phyloP scores from a whole-genome alignment of 352 stramenopile species.

The Phytopythium chamaehyphon region DNA sequence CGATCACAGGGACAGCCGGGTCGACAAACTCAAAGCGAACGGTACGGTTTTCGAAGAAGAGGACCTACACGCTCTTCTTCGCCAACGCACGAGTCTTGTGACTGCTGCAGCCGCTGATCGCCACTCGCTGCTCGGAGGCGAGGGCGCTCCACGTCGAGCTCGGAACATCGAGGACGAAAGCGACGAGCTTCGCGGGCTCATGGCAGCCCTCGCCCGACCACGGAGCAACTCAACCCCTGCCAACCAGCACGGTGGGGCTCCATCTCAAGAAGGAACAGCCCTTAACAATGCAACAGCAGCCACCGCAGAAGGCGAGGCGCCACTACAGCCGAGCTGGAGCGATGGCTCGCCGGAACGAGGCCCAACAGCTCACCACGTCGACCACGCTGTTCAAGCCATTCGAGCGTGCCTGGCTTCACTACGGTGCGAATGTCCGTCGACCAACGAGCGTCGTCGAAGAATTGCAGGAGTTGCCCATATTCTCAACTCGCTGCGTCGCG shows the following conservation, averaged over 20 bases:
- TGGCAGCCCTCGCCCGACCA: slow-evolving; percentile 55
- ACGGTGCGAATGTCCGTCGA: slow-evolving; percentile 61
- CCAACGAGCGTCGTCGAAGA: slow-evolving; percentile 54
- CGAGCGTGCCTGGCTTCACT: slow-evolving; percentile 51
- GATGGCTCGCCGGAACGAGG: slow-evolving; percentile 41
- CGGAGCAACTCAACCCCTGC: slow-evolving; percentile 53
- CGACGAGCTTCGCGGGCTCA: slow-evolving; percentile 53
- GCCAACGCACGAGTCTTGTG: slow-evolving; percentile 15
- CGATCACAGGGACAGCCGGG: not conserved
- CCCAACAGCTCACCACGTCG: slow-evolving; percentile 33
- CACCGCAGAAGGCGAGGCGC: not conserved
- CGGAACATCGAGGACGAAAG: slow-evolving; percentile 28
- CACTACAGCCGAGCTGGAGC: slow-evolving; percentile 45
- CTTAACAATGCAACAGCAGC: slow-evolving; percentile 8
- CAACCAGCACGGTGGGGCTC: slow-evolving; percentile 28
- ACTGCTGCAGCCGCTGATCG: not conserved
- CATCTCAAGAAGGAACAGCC: slow-evolving; percentile 26
- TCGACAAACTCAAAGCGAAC: slow-evolving; percentile 15
- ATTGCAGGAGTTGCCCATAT: slow-evolving; percentile 70
- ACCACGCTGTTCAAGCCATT: slow-evolving; percentile 45
- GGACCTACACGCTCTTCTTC: slow-evolving; percentile 23
- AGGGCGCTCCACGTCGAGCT: slow-evolving; percentile 7
- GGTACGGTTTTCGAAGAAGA: slow-evolving; percentile 34
- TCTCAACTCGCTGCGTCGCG: slow-evolving; percentile 55
- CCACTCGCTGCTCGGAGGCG: slow-evolving; percentile 1